Evolutionary conservation across 2,329 filamentous ascomycete species (phyloP), one percentile per base, ranked within the genome.

Genomic region (Cercospora janseana): DNA sequence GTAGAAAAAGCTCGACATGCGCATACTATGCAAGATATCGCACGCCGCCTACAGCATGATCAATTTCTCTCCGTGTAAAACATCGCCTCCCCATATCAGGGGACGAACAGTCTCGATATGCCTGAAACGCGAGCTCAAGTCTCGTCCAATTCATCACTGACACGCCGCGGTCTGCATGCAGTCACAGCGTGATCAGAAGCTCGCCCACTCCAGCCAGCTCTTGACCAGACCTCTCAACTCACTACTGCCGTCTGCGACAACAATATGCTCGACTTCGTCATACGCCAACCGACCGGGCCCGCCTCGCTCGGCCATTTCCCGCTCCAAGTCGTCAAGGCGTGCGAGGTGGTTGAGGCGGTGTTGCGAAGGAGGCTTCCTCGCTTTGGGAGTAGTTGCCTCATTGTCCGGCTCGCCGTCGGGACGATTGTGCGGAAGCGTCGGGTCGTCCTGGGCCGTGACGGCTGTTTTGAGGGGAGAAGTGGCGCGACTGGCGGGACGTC

Each of bases 131-230:
- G n/a, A n/a, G n/a, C n/a, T n/a, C n/a, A n/a, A n/a, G n/a, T n/a
- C n/a, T n/a, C n/a, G n/a, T n/a, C n/a, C n/a, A n/a, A n/a, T n/a
- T n/a, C n/a, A n/a, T n/a, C n/a, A n/a, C n/a, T n/a, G n/a, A n/a
- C n/a, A n/a, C n/a, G n/a, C n/a, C n/a, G n/a, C n/a, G n/a, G n/a
- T n/a, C n/a, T n/a, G n/a, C n/a, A n/a, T n/a, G n/a, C n/a, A n/a
- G n/a, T n/a, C n/a, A n/a, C n/a, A n/a, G n/a, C 1, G 20, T 6
- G 4, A 27, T 76, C 65, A 82, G 65, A 83, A 80, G 66, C 76
- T 75, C 61, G 80, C 80, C 77, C 82, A 77, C 57, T 96, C 91
- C 69, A 96, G 88, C 92, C 92, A 97, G 62, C 82, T 88, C 52
- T 88, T 88, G 38, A 96, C 76, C 69, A 95, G 92, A 59, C 88